Conservation (phyloP, 345 rosid species). For the Raphanus raphanistrum region DNA sequence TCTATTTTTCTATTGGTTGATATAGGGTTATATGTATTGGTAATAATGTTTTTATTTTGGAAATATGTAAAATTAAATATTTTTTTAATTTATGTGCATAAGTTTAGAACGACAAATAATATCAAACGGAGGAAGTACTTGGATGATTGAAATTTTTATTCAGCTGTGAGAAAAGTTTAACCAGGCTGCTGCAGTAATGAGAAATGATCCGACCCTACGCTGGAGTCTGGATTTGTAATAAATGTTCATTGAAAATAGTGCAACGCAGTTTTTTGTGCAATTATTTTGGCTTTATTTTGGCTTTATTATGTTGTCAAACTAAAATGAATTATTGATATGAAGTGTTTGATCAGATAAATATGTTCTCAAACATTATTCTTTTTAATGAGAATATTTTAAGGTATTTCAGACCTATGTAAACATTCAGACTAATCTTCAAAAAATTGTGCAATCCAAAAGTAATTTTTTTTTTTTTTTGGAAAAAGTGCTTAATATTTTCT, state of each 20-base stretch:
- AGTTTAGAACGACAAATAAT: no score
- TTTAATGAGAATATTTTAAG: no score
- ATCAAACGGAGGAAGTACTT: no score
- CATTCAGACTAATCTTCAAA: background rate
- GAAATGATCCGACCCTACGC: constrained; percentile 31
- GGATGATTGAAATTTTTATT: background rate
- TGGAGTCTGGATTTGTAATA: constrained; percentile 35
- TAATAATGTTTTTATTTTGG: no score
- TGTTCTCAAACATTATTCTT: background rate
- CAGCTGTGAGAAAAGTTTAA: background rate
- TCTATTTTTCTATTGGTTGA: no score
- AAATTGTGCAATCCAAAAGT: no score
- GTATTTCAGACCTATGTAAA: no score
- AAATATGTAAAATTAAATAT: no score
- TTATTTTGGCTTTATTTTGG: background rate
- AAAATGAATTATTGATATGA: constrained; percentile 6
- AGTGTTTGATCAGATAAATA: constrained; percentile 11
- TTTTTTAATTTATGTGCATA: no score
- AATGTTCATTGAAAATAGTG: constrained; percentile 37
- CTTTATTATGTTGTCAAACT: background rate
- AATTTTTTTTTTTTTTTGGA: no score
- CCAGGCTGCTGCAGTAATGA: constrained; percentile 27
- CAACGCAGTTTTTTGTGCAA: background rate
- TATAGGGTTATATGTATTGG: no score
- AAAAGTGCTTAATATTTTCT: no score